A percentile compares a stretch with the other conserved stretches of the same genome.
Evolutionary conservation across 306 rosid species (phyloP).

Genomic region (Cucurbita pepo): DNA sequence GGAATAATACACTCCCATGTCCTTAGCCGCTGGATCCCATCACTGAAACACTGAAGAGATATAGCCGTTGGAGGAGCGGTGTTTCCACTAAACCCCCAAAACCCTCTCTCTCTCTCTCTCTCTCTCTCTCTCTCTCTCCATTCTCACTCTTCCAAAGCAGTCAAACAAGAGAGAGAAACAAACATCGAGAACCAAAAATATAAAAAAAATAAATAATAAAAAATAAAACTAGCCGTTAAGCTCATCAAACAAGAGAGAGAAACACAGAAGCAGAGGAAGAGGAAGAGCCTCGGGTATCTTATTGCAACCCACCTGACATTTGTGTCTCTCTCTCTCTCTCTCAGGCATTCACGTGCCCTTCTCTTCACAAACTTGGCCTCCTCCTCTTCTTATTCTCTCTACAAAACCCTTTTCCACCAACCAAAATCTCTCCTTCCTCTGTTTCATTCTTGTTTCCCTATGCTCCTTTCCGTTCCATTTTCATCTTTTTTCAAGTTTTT

Average conservation of each 20-base stretch:
- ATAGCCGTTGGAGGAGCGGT: constrained; percentile 9
- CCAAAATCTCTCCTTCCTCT: constrained; percentile 1
- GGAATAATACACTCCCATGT: neutral
- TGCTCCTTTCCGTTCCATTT: neutral
- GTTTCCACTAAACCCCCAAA: neutral
- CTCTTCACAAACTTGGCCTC: neutral
- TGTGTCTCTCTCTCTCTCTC: constrained; percentile 15
- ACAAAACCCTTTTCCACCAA: constrained; percentile 18
- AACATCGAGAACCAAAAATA: neutral
- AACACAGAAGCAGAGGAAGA: neutral
- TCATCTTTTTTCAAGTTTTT: neutral
- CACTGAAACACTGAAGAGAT: neutral
- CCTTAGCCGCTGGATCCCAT: neutral
- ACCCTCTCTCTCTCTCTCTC: neutral
- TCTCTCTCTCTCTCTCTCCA: neutral
- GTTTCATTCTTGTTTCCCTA: constrained; percentile 3
- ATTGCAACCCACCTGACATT: constrained; percentile 36
- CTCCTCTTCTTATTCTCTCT: neutral
- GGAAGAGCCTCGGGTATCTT: constrained; percentile 17
- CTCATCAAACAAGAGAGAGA: constrained; percentile 8
- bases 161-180: neutral
- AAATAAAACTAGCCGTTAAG: constrained; percentile 64
- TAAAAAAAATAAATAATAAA: neutral
- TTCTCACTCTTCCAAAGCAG: neutral
- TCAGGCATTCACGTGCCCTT: constrained; percentile 5